Percentiles rank a stretch among this genome's conserved stretches.
Evolutionary conservation across 345 rosid species (phyloP).

Genomic region (Stellera chamaejasme): DNA sequence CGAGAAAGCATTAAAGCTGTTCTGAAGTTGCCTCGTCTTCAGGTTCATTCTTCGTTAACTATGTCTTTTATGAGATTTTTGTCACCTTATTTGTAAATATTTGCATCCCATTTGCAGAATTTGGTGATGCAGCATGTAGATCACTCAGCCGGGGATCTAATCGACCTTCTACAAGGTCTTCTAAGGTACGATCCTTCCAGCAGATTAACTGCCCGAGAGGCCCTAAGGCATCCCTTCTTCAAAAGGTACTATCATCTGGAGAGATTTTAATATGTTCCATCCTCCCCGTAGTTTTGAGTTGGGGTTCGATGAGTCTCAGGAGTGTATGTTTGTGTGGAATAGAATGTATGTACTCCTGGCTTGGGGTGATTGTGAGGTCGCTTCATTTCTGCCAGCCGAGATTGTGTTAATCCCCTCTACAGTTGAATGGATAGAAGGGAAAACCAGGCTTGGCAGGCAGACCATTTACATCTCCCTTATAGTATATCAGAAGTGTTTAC

Average conservation of each 20-base stretch:
- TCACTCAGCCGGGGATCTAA: slow-evolving; percentile 62
- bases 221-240: slow-evolving; percentile 62
- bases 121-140: slow-evolving; percentile 63
- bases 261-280: slow-evolving; percentile 18
- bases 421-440: too few species aligned
- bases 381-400: too few species aligned
- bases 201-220: slow-evolving; percentile 45
- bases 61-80: neutral
- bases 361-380: too few species aligned
- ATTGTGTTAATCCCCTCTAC: too few species aligned
- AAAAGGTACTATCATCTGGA: slow-evolving; percentile 29
- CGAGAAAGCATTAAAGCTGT: slow-evolving; percentile 62
- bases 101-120: slow-evolving; percentile 29
- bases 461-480: too few species aligned
- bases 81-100: neutral
- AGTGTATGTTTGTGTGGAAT: too few species aligned
- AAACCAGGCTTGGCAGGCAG: too few species aligned
- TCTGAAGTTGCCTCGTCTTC: slow-evolving; percentile 49
- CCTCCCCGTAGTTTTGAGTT: too few species aligned
- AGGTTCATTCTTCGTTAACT: slow-evolving; percentile 23
- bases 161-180: slow-evolving; percentile 58
- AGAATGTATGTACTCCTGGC: too few species aligned
- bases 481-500: too few species aligned
- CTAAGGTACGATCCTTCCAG: slow-evolving; percentile 45
- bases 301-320: too few species aligned